Conservation (phyloP, 2,329 filamentous ascomycete genomes). For the Xylaria sp. region DNA sequence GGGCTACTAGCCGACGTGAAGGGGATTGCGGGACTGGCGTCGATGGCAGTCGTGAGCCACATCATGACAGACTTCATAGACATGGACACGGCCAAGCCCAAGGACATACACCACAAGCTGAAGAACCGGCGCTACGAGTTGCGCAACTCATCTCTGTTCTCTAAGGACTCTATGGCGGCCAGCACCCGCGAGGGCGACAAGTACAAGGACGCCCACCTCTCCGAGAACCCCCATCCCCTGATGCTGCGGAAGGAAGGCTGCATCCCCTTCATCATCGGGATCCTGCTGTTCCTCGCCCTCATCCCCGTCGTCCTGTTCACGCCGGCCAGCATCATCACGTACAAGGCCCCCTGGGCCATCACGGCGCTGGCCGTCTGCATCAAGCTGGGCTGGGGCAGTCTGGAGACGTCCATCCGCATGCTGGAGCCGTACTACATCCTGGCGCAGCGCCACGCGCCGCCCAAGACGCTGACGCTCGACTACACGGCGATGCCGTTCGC, state of each 20-base stretch:
- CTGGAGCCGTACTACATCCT: slow-evolving; percentile 80
- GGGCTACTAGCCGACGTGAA: slow-evolving; percentile 75
- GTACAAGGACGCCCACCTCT: slow-evolving; percentile 61
- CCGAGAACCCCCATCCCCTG: slow-evolving; percentile 72
- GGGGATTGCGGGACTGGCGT: slow-evolving; percentile 77
- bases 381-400: slow-evolving; percentile 73
- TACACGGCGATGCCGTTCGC: slow-evolving; percentile 78
- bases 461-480: slow-evolving; percentile 74
- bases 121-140: slow-evolving; percentile 74
- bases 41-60: slow-evolving; percentile 78
- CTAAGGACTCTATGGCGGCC: slow-evolving; percentile 63
- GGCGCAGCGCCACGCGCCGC: slow-evolving; percentile 70
- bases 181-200: slow-evolving; percentile 56
- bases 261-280: slow-evolving; percentile 67
- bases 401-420: slow-evolving; percentile 77
- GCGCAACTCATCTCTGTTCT: slow-evolving; percentile 75
- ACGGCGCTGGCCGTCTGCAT: slow-evolving; percentile 73
- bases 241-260: slow-evolving; percentile 71
- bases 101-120: slow-evolving; percentile 75
- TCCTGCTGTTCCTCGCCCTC: slow-evolving; percentile 65
- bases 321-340: slow-evolving; percentile 62
- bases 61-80: slow-evolving; percentile 79
- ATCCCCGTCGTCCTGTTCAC: slow-evolving; percentile 73
- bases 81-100: slow-evolving; percentile 72
- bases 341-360: slow-evolving; percentile 72